These are phyloP conservation scores for Linum trigynum DNA, from an alignment of 345 rosid species.

Conservation along the genomic window DNA sequence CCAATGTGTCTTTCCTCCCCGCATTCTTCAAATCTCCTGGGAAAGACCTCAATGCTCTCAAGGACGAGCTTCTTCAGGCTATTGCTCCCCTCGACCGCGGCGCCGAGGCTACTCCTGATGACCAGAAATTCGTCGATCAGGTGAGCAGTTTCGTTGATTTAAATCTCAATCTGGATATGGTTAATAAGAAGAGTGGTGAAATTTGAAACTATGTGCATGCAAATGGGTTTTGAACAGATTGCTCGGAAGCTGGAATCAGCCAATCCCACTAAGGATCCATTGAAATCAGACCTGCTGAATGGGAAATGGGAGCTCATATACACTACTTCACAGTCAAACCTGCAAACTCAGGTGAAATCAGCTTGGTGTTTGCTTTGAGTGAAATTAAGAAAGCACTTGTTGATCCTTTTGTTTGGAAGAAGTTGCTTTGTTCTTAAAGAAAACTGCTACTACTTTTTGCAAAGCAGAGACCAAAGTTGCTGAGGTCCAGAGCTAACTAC, in stretches of 20 bases:
- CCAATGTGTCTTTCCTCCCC: slow-evolving; percentile 63
- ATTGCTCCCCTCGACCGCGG: slow-evolving; percentile 71
- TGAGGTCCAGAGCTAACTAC: slow-evolving; percentile 65
- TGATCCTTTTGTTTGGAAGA: background rate
- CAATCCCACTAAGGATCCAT: slow-evolving; percentile 63
- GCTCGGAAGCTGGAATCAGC: slow-evolving; percentile 78
- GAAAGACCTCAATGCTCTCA: slow-evolving; percentile 45
- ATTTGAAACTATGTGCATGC: too few relatives aligned
- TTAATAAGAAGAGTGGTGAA: too few relatives aligned
- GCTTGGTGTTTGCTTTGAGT: background rate
- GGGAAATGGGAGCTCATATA: slow-evolving; percentile 95
- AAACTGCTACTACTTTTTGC: slow-evolving; percentile 14
- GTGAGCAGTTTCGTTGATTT: slow-evolving; percentile 17
- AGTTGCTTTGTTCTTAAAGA: background rate
- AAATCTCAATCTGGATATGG: too few relatives aligned
- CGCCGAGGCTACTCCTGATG: slow-evolving; percentile 69
- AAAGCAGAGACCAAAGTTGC: slow-evolving; percentile 71
- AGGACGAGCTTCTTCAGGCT: slow-evolving; percentile 65
- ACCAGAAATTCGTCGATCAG: slow-evolving; percentile 63
- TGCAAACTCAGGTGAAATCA: slow-evolving; percentile 56
- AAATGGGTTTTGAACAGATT: slow-evolving; percentile 24
- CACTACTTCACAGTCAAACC: slow-evolving; percentile 74
- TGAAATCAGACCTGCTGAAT: slow-evolving; percentile 60
- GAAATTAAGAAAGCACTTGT: background rate
- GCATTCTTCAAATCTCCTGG: slow-evolving; percentile 45